These are phyloP conservation scores for Laburnicola sp. DNA, from an alignment of 2,329 filamentous ascomycete species.

Conservation along the genomic window DNA sequence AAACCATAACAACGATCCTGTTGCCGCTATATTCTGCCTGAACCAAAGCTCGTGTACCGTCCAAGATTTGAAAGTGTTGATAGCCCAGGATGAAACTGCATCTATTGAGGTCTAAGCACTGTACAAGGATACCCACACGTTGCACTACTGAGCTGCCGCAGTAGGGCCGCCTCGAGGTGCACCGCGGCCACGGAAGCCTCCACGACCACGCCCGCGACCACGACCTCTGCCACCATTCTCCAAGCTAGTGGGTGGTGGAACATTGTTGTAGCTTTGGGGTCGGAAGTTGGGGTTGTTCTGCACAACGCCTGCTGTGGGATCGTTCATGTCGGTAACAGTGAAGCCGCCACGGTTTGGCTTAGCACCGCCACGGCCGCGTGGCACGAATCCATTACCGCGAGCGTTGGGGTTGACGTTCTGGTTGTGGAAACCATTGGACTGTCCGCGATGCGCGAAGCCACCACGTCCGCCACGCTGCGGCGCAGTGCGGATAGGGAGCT, in stretches of 20 bases:
- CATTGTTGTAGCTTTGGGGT: conserved; percentile 50
- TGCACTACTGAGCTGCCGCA: conserved; percentile 24
- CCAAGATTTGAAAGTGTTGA: no score
- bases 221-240: conserved; percentile 21
- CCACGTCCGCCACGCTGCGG: conserved; percentile 46
- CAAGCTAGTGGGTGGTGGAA: conserved; percentile 42
- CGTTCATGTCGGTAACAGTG: conserved; percentile 53
- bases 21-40: no score
- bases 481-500: conserved; percentile 46
- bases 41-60: no score
- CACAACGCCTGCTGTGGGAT: conserved; percentile 58
- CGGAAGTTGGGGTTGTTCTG: conserved; percentile 60
- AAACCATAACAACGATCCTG: no score
- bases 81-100: not conserved
- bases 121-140: not conserved
- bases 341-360: conserved; percentile 49
- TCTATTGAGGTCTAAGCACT: not conserved
- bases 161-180: conserved; percentile 26
- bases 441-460: conserved; percentile 42
- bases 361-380: conserved; percentile 46
- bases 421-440: conserved; percentile 31
- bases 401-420: conserved; percentile 29
- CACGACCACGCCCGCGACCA: conserved; percentile 4
- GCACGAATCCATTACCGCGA: conserved; percentile 42
- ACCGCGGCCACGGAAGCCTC: conserved; percentile 35